Evolutionary conservation across 176 grass and related monocot genomes (phyloP).

Genomic region (Oryza glumipatula): DNA sequence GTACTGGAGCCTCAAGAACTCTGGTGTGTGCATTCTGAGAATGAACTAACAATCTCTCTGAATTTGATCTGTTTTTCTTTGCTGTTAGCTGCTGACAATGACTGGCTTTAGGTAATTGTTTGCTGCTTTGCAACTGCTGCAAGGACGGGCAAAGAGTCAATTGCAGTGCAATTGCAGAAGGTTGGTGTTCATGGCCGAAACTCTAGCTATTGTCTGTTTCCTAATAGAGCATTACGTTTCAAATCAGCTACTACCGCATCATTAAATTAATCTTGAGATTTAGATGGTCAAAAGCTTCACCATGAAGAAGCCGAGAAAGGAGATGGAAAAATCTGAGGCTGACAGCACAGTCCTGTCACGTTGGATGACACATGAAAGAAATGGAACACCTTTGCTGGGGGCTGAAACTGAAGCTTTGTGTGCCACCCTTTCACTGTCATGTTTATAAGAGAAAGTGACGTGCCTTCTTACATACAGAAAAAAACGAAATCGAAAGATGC

Average conservation of each 20-base stretch:
- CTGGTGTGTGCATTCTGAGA: neutral
- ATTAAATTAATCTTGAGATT: slow-evolving; percentile 13
- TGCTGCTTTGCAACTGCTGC: slow-evolving; percentile 29
- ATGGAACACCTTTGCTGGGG: slow-evolving; percentile 18
- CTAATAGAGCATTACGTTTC: neutral
- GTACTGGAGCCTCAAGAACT: slow-evolving; percentile 7
- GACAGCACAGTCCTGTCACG: slow-evolving; percentile 3
- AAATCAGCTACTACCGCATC: slow-evolving; percentile 28
- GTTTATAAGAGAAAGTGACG: slow-evolving; percentile 41
- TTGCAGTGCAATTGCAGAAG: slow-evolving; percentile 22
- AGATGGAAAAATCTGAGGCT: neutral
- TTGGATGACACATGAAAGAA: slow-evolving; percentile 30
- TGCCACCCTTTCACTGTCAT: slow-evolving; percentile 31
- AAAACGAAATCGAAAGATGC: slow-evolving; percentile 5
- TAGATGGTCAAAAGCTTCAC: slow-evolving; percentile 33
- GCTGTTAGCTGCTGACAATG: slow-evolving; percentile 15
- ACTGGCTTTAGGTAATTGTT: slow-evolving; percentile 33
- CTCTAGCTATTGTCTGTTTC: neutral
- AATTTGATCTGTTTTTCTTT: slow-evolving; percentile 2
- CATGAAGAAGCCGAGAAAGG: slow-evolving; percentile 8
- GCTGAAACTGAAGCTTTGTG: neutral
- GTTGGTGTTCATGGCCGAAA: slow-evolving; percentile 35
- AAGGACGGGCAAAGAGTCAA: slow-evolving; percentile 3
- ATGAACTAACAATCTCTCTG: no score
- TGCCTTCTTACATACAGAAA: slow-evolving; percentile 42